These are phyloP conservation scores for Boehmeria nivea DNA, from an alignment of 306 rosid genomes.

Conservation along the genomic window DNA sequence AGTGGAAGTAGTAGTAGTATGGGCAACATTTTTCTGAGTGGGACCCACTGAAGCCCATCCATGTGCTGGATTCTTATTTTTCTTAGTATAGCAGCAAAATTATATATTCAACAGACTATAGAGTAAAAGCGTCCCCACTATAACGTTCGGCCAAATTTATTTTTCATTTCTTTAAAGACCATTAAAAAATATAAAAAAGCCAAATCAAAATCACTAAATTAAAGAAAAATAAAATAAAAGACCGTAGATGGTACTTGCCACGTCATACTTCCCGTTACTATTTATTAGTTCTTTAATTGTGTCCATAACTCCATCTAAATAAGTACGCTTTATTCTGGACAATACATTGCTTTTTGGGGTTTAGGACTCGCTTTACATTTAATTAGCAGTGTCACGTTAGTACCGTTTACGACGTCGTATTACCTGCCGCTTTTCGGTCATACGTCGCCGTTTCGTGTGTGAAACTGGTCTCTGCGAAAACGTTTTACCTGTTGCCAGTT, in stretches of 20 bases:
- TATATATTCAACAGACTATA: neutral
- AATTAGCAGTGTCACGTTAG: neutral
- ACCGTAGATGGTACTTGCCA: neutral
- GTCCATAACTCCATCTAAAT: neutral
- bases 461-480: no score
- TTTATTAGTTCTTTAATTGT: neutral
- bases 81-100: neutral
- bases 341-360: neutral
- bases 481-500: neutral
- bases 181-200: neutral
- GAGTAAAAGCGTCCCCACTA: slow-evolving; percentile 8
- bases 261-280: slow-evolving; percentile 27
- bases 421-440: neutral
- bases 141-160: slow-evolving; percentile 9
- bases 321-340: slow-evolving; percentile 17
- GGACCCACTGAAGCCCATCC: slow-evolving; percentile 13
- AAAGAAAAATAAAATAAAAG: neutral
- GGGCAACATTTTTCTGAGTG: neutral
- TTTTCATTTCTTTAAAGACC: neutral
- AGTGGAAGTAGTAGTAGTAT: neutral
- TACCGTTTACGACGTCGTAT: neutral
- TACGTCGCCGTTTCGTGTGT: slow-evolving; percentile 19
- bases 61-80: neutral
- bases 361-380: neutral
- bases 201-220: neutral